Conservation (phyloP, 2,329 filamentous ascomycete genomes). For the Apiospora phragmitis region DNA sequence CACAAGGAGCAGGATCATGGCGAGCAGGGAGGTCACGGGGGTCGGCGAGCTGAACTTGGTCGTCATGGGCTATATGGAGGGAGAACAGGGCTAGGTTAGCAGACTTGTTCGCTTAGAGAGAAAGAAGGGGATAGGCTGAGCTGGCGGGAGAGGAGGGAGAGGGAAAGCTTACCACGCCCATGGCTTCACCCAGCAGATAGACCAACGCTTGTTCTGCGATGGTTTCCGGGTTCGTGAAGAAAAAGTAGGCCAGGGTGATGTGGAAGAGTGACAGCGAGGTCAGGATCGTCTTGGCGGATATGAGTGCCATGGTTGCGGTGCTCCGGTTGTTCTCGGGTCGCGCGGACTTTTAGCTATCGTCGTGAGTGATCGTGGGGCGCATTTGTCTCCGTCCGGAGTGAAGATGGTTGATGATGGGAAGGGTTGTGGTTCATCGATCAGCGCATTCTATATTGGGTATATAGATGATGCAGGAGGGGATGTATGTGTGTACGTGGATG, state of each 20-base stretch:
- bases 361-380: not conserved
- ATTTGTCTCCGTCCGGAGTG: not conserved
- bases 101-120: not conserved
- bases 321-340: not conserved
- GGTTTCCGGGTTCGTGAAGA: conserved; percentile 70
- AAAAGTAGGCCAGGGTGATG: conserved; percentile 78
- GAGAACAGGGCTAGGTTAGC: conserved; percentile 12
- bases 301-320: conserved; percentile 66
- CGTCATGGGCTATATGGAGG: conserved; percentile 55
- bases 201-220: conserved; percentile 81
- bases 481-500: not conserved
- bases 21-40: conserved; percentile 72
- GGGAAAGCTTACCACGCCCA: conserved; percentile 66
- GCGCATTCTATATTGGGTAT: not conserved
- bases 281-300: conserved; percentile 80
- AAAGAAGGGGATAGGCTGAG: not conserved
- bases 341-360: not conserved
- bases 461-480: not conserved
- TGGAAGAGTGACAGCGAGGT: conserved; percentile 82
- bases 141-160: not conserved
- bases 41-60: conserved; percentile 68
- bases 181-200: conserved; percentile 77
- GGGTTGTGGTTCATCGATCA: not conserved
- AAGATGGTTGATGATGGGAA: not conserved
- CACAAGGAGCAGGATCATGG: conserved; percentile 63